Evolutionary conservation across 495 filamentous ascomycete species (phyloP).

Genomic region (Trichoderma virens): DNA sequence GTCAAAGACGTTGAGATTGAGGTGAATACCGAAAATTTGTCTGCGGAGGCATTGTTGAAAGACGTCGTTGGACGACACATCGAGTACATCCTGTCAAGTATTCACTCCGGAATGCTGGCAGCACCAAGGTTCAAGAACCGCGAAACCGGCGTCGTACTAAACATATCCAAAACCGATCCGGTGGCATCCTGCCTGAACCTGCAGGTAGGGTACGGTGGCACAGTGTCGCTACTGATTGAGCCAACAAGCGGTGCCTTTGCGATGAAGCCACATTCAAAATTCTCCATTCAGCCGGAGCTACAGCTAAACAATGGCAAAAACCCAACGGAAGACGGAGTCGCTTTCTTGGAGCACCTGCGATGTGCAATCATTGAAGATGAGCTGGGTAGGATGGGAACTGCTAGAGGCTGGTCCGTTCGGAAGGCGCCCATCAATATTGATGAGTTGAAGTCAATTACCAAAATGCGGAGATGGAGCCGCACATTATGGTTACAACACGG

Average conservation of each 20-base stretch:
- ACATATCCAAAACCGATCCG: slow-evolving; percentile 51
- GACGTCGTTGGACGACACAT: slow-evolving; percentile 69
- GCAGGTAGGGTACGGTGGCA: slow-evolving; percentile 53
- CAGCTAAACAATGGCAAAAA: slow-evolving; percentile 47
- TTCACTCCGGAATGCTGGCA: slow-evolving; percentile 48
- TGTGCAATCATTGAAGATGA: slow-evolving; percentile 52
- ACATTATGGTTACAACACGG: slow-evolving; percentile 56
- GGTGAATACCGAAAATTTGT: slow-evolving; percentile 59
- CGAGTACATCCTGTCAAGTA: slow-evolving; percentile 52
- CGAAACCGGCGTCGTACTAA: slow-evolving; percentile 45
- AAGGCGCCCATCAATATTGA: slow-evolving; percentile 48
- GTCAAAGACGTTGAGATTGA: slow-evolving; percentile 55
- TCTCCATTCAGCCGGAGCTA: slow-evolving; percentile 34
- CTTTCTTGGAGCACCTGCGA: slow-evolving; percentile 49
- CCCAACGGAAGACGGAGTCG: slow-evolving; percentile 45
- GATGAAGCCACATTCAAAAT: slow-evolving; percentile 35
- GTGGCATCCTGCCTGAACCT: slow-evolving; percentile 57
- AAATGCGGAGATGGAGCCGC: slow-evolving; percentile 46
- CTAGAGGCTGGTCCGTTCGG: slow-evolving; percentile 52
- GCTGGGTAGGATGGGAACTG: slow-evolving; percentile 50
- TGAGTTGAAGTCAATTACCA: slow-evolving; percentile 53
- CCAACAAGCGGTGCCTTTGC: slow-evolving; percentile 55
- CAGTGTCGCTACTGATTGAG: slow-evolving; percentile 58
- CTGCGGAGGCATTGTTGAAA: slow-evolving; percentile 63
- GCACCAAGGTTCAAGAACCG: slow-evolving; percentile 50